Evolutionary conservation across 352 stramenopile species (phyloP).

Genomic region (Phytophthora kernoviae): DNA sequence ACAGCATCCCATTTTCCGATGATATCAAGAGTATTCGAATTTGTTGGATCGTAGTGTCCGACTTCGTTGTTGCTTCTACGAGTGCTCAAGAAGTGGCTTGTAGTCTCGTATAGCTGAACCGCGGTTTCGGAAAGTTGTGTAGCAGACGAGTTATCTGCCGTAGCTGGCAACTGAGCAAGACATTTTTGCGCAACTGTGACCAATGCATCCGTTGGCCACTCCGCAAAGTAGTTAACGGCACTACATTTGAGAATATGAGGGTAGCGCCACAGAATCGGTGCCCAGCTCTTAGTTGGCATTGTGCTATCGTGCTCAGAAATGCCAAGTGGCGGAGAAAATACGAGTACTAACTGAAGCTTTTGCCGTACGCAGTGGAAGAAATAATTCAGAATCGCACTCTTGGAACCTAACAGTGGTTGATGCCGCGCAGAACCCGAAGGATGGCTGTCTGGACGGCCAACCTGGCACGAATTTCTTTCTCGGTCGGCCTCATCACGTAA

Average conservation of each 20-base stretch:
- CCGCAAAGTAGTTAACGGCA: slow-evolving; percentile 42
- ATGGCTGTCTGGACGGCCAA: not conserved
- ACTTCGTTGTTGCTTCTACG: not conserved
- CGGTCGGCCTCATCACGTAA: slow-evolving; percentile 38
- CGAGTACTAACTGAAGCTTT: slow-evolving; percentile 62
- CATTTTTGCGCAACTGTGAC: slow-evolving; percentile 51
- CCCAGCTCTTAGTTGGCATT: slow-evolving; percentile 5
- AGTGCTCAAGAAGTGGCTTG: slow-evolving; percentile 18
- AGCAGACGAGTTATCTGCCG: slow-evolving; percentile 25
- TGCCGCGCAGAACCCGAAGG: not conserved
- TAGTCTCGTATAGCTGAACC: slow-evolving; percentile 47
- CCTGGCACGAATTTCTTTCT: slow-evolving; percentile 4
- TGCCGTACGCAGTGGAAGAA: slow-evolving; percentile 49
- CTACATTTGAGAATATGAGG: slow-evolving; percentile 50
- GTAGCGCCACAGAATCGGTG: slow-evolving; percentile 42
- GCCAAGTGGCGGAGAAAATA: slow-evolving; percentile 30
- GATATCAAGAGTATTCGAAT: not conserved
- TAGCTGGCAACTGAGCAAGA: slow-evolving; percentile 19
- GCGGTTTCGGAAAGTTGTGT: slow-evolving; percentile 45
- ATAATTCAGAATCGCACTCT: slow-evolving; percentile 48
- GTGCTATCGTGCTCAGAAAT: not conserved
- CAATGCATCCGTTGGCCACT: slow-evolving; percentile 54
- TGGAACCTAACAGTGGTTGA: slow-evolving; percentile 37
- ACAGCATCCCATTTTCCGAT: not conserved
- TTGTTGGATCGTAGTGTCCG: not conserved